Base-by-base conservation (phyloP, 805 yeast species). In the Yarrowia sp. region DNA sequence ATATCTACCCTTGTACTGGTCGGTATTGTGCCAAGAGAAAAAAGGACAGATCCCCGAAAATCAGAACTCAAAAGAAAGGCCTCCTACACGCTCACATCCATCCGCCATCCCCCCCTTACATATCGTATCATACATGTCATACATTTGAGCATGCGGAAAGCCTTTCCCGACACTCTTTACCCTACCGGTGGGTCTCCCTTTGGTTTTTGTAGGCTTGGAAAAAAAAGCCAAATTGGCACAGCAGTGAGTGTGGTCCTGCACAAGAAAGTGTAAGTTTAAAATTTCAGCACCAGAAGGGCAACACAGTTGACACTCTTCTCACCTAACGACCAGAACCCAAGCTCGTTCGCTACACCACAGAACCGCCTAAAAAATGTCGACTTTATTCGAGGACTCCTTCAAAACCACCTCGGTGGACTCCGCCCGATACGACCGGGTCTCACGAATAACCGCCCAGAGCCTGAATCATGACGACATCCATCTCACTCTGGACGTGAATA, bases 361-460 rank as follows among this genome's bases (percentile, higher is more conserved):
- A 12, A 46, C 34, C 14, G 50, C 33, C 44, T 6, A 9, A 39
- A 44, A 13, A 33, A 86, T 87, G 91, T 84, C 90, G 43, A 77
- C 89, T 75, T 84, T 95, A 71, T 95, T 95, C 78, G 98, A 95
- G 79, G 98, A 94, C 79, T 87, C 93, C 76, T 95, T 94, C 81
- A 86, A 86, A 70, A 87, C 95, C 74, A 87, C 89, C 70, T 87
- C 93, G 50, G 88, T 91, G 60, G 98, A 94, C 76, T 79, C 88
- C 40, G 97, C 91, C 58, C 87, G 97, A 76, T 94, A 94, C 82
- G 96, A 92, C 83, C 91, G 90, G 76, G 97, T 94, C 17, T 82
- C 91, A 24, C 90, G 99, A 75, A 85, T 94, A 73, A 90, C 90
- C 73, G 98, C 95, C 19, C 87, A 87, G 71, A 91, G 97, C 33